These are phyloP conservation scores for Penicillium griseofulvum DNA, from an alignment of 2,329 filamentous ascomycete species.

Conservation along the genomic window DNA sequence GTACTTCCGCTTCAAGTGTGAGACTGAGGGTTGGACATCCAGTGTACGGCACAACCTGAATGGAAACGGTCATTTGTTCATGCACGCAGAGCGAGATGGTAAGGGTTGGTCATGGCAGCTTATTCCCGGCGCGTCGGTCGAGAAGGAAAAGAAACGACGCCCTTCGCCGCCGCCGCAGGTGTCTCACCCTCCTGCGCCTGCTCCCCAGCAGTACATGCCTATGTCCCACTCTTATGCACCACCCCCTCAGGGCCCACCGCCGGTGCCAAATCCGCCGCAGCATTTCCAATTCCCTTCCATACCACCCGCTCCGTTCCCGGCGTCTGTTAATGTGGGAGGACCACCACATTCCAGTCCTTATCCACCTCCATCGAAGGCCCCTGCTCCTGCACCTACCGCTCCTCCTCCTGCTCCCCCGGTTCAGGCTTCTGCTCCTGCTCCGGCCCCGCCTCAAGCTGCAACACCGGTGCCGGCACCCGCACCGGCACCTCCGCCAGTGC, in stretches of 20 bases:
- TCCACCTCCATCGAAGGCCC: slow-evolving; percentile 18
- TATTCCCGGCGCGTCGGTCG: slow-evolving; percentile 58
- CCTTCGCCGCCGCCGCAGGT: slow-evolving; percentile 42
- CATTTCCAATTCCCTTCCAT: slow-evolving; percentile 40
- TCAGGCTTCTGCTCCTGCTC: slow-evolving; percentile 14
- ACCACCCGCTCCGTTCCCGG: slow-evolving; percentile 33
- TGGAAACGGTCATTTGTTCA: slow-evolving; percentile 57
- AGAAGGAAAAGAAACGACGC: slow-evolving; percentile 57
- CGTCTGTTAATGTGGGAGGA: slow-evolving; percentile 22
- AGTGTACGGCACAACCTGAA: slow-evolving; percentile 64
- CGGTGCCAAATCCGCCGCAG: slow-evolving; percentile 34
- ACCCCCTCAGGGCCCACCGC: slow-evolving; percentile 26
- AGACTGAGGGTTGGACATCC: slow-evolving; percentile 64
- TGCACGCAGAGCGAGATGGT: slow-evolving; percentile 59
- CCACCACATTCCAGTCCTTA: slow-evolving; percentile 27
- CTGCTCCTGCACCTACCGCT: slow-evolving; percentile 12
- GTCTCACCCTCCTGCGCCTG: slow-evolving; percentile 29
- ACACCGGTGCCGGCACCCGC: slow-evolving; percentile 11
- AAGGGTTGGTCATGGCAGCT: slow-evolving; percentile 65
- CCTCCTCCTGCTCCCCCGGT: slow-evolving; percentile 10
- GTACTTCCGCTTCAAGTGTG: slow-evolving; percentile 61
- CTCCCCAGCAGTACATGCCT: slow-evolving; percentile 38
- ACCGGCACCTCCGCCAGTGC: slow-evolving; percentile 14
- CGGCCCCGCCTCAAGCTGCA: slow-evolving; percentile 17
- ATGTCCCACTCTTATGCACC: slow-evolving; percentile 33